Conservation (phyloP, 164 flowering plant species). For the Vitis rotundifolia region DNA sequence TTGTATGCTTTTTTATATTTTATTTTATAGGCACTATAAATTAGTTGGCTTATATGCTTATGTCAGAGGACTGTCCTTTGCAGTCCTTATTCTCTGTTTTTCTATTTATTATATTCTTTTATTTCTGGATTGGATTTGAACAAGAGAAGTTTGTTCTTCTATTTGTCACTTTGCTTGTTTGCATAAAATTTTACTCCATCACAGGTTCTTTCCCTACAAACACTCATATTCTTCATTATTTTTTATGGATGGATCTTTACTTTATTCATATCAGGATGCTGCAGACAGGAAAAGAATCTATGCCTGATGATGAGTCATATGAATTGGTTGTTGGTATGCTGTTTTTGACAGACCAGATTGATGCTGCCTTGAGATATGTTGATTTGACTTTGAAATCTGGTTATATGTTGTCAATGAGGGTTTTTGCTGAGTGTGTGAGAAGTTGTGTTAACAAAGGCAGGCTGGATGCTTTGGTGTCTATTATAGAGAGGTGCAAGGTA, state of each 20-base stretch:
- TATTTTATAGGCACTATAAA: too few species aligned
- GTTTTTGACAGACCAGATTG: conserved; percentile 48
- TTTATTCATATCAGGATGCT: conserved; percentile 76
- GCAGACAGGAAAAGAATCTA: conserved; percentile 61
- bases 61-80: too few species aligned
- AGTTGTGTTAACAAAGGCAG: conserved; percentile 62
- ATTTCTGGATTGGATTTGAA: too few species aligned
- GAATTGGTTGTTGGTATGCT: conserved; percentile 68
- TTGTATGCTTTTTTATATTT: too few species aligned
- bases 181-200: too few species aligned
- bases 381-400: conserved; percentile 76
- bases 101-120: not conserved
- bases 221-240: too few species aligned
- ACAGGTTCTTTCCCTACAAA: too few species aligned
- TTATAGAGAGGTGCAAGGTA: conserved; percentile 97
- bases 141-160: too few species aligned
- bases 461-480: conserved; percentile 71
- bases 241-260: conserved; percentile 7
- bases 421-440: conserved; percentile 59
- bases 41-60: too few species aligned
- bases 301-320: conserved; percentile 86
- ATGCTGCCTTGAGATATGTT: conserved; percentile 74
- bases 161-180: not conserved
- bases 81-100: too few species aligned
- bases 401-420: conserved; percentile 53